These are phyloP conservation scores for Graphiopsis chlorocephala DNA, from an alignment of 2,329 filamentous ascomycete species.

Conservation along the genomic window DNA sequence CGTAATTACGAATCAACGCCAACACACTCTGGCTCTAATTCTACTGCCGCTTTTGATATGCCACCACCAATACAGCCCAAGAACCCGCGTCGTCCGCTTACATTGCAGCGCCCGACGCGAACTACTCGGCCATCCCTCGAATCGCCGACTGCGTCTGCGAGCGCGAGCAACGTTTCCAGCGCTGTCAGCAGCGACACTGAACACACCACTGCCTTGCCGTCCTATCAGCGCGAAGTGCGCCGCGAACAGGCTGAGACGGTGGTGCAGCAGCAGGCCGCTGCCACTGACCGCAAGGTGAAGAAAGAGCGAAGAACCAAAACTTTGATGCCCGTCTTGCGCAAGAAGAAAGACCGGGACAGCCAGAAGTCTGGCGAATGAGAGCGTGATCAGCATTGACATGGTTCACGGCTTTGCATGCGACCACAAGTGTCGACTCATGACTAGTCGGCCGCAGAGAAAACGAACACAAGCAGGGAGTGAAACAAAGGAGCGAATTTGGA, in stretches of 20 bases:
- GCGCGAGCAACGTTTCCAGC: slow-evolving; percentile 32
- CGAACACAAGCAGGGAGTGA: no score
- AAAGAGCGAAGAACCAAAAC: slow-evolving; percentile 41
- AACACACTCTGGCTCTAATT: slow-evolving; percentile 10
- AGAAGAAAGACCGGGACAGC: slow-evolving; percentile 34
- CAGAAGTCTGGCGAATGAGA: slow-evolving; percentile 29
- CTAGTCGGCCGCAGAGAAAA: no score
- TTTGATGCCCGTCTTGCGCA: slow-evolving; percentile 38
- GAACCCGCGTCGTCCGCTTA: slow-evolving; percentile 23
- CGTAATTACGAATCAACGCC: slow-evolving; percentile 19
- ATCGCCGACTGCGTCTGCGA: slow-evolving; percentile 21
- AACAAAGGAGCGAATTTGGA: no score
- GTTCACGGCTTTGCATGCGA: neutral
- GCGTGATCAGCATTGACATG: neutral
- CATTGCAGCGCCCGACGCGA: slow-evolving; percentile 22
- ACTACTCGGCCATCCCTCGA: slow-evolving; percentile 6
- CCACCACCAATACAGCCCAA: slow-evolving; percentile 13
- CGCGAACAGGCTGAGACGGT: slow-evolving; percentile 32
- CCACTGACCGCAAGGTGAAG: slow-evolving; percentile 35
- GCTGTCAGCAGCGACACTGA: slow-evolving; percentile 35
- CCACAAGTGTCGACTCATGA: neutral
- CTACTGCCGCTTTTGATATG: slow-evolving; percentile 12
- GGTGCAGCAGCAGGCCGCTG: slow-evolving; percentile 29
- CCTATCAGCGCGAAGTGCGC: slow-evolving; percentile 33
- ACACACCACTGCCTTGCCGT: slow-evolving; percentile 34